Evolutionary conservation across 257 asterid genomes (phyloP).

Genomic region (Coffea canephora): DNA sequence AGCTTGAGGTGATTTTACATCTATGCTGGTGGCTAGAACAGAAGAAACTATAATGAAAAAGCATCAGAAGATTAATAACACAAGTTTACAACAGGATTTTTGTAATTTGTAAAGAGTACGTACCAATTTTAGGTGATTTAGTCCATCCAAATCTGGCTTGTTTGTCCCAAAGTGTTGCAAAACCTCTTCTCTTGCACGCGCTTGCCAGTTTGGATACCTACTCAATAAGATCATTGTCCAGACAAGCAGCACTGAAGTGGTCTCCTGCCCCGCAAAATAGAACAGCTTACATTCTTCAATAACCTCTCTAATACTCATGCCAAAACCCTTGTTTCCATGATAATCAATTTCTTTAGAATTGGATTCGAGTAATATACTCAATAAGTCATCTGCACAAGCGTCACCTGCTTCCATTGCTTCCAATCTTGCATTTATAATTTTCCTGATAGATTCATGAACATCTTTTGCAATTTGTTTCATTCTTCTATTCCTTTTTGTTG

Average conservation of each 20-base stretch:
- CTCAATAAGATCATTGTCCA: slow-evolving; percentile 35
- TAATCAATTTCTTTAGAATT: slow-evolving; percentile 23
- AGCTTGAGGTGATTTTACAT: too few species aligned
- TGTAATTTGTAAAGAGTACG: neutral
- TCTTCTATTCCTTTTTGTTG: slow-evolving; percentile 19
- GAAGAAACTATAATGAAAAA: too few species aligned
- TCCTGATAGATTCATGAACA: slow-evolving; percentile 9
- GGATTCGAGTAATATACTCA: slow-evolving; percentile 23
- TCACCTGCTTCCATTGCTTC: slow-evolving; percentile 14
- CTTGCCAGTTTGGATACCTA: slow-evolving; percentile 27
- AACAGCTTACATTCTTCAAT: slow-evolving; percentile 32
- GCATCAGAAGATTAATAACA: too few species aligned
- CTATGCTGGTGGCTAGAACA: too few species aligned
- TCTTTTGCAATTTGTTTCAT: slow-evolving; percentile 27
- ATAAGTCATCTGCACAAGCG: slow-evolving; percentile 11
- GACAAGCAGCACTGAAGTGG: slow-evolving; percentile 23
- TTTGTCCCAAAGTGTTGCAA: slow-evolving; percentile 8
- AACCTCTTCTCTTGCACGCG: slow-evolving; percentile 32
- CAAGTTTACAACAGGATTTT: too few species aligned
- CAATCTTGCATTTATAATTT: slow-evolving; percentile 18
- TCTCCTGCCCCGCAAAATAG: slow-evolving; percentile 36
- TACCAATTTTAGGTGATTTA: slow-evolving; percentile 26
- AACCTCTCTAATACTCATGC: slow-evolving; percentile 17
- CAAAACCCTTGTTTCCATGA: slow-evolving; percentile 8
- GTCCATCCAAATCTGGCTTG: slow-evolving; percentile 20